A percentile compares a stretch with the other conserved stretches of the same genome.
Conservation (phyloP, 2,329 filamentous ascomycete genomes). For the Podosphaera xanthii region DNA sequence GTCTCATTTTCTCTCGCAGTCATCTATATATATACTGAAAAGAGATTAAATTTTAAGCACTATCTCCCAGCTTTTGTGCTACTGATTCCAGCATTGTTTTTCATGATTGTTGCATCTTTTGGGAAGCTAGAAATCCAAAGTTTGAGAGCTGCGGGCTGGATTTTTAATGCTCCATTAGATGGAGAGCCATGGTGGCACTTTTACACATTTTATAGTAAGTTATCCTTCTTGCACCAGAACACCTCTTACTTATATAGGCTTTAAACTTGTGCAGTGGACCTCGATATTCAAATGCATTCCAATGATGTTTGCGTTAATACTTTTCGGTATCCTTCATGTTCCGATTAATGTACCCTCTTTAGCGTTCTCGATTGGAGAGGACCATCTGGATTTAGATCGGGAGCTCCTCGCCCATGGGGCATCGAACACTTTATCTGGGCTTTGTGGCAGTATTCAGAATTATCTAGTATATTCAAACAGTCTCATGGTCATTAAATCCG, state of each 20-base stretch:
- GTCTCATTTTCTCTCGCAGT: constrained; percentile 59
- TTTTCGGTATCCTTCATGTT: constrained; percentile 91
- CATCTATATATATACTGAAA: constrained; percentile 52
- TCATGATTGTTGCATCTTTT: constrained; percentile 49
- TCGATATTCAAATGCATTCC: constrained; percentile 70
- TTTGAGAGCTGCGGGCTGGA: constrained; percentile 60
- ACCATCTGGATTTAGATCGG: constrained; percentile 74
- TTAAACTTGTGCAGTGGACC: constrained; percentile 58
- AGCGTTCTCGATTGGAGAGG: constrained; percentile 73
- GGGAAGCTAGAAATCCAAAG: constrained; percentile 42
- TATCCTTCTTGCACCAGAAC: constrained; percentile 7
- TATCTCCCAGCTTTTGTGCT: constrained; percentile 77
- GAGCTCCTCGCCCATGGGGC: constrained; percentile 83
- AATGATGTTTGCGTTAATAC: constrained; percentile 89
- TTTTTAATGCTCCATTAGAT: constrained; percentile 67
- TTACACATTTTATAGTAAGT: constrained; percentile 77
- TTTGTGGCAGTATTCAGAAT: constrained; percentile 76
- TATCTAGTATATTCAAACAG: constrained; percentile 97
- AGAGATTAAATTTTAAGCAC: constrained; percentile 57
- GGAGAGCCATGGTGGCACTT: constrained; percentile 94
- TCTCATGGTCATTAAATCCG: constrained; percentile 85
- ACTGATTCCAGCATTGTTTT: constrained; percentile 52
- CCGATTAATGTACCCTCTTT: constrained; percentile 94
- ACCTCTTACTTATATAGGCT: constrained; percentile 29
- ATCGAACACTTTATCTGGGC: constrained; percentile 77